Percentiles rank a stretch among this genome's conserved stretches.
phyloP scores from a whole-genome alignment of 805 yeast genomes.

The Candida piceae region DNA sequence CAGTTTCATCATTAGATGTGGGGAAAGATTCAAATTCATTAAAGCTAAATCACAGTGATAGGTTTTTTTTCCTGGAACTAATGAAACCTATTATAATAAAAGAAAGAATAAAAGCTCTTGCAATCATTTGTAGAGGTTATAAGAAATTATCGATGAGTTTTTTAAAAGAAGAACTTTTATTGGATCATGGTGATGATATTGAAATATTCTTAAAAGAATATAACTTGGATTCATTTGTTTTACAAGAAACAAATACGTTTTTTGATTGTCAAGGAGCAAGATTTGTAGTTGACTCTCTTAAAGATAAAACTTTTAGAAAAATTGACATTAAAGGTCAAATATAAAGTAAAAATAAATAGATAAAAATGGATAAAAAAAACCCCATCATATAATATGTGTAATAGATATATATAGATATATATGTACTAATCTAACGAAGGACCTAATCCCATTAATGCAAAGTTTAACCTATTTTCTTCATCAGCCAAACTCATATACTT shows the following conservation, averaged over 20 bases:
- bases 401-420: neutral
- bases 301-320: conserved; percentile 38
- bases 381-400: too few relatives aligned
- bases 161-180: conserved; percentile 13
- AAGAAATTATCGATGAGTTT: conserved; percentile 34
- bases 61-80: conserved; percentile 28
- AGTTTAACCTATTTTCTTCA: conserved; percentile 54
- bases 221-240: conserved; percentile 31
- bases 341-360: conserved; percentile 21
- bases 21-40: conserved; percentile 13
- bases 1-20: conserved; percentile 1
- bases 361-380: too few relatives aligned
- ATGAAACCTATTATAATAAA: conserved; percentile 51
- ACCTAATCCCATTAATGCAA: conserved; percentile 74
- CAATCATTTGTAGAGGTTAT: conserved; percentile 53
- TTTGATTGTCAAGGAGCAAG: conserved; percentile 26
- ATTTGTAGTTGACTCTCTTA: conserved; percentile 18
- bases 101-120: conserved; percentile 53
- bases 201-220: conserved; percentile 38
- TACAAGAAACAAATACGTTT: conserved; percentile 11
- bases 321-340: conserved; percentile 92
- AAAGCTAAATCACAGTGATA: conserved; percentile 16
- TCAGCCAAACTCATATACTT: conserved; percentile 62
- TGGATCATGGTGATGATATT: conserved; percentile 34
- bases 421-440: conserved; percentile 41